phyloP scores from a whole-genome alignment of 148 eudicot genomes.

The Persicaria maculosa region DNA sequence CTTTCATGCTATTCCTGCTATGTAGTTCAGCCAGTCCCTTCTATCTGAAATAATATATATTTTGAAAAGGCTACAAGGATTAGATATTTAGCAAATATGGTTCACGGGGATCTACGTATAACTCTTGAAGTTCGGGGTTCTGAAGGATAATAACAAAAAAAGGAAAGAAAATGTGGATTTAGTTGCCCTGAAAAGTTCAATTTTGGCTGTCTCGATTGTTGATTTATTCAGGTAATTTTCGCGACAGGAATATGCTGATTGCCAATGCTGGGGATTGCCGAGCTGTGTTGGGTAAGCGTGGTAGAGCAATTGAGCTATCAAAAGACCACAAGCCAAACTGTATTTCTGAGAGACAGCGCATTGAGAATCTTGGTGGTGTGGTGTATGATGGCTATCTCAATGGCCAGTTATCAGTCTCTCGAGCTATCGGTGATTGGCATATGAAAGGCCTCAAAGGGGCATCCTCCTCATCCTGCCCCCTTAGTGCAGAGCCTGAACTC shows the following conservation, averaged over 20 bases:
- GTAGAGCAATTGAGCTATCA: slow-evolving; percentile 53
- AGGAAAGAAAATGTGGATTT: too few relatives aligned
- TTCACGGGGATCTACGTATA: neutral
- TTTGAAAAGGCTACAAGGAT: neutral
- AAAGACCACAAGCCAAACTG: slow-evolving; percentile 66
- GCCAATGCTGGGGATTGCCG: slow-evolving; percentile 60
- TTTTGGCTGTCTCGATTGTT: neutral
- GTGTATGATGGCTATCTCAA: slow-evolving; percentile 56
- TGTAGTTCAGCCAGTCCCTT: too few relatives aligned
- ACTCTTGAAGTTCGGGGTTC: too few relatives aligned
- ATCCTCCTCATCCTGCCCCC: slow-evolving; percentile 18
- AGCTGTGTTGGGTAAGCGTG: slow-evolving; percentile 55
- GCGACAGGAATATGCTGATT: slow-evolving; percentile 37
- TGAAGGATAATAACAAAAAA: too few relatives aligned
- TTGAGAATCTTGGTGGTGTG: slow-evolving; percentile 49
- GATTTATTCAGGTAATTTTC: neutral
- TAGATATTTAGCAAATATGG: neutral
- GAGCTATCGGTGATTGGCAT: slow-evolving; percentile 64
- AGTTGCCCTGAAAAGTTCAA: too few relatives aligned
- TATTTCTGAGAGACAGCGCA: slow-evolving; percentile 41
- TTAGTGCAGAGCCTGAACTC: slow-evolving; percentile 55
- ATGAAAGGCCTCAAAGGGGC: slow-evolving; percentile 52
- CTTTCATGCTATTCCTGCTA: too few relatives aligned
- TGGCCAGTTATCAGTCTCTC: slow-evolving; percentile 55
- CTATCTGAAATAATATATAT: neutral